A percentile compares a stretch with the other conserved stretches of the same genome.
These are phyloP conservation scores for Aspergillus phoenicis DNA, from an alignment of 2,329 filamentous ascomycete genomes.

Conservation along the genomic window DNA sequence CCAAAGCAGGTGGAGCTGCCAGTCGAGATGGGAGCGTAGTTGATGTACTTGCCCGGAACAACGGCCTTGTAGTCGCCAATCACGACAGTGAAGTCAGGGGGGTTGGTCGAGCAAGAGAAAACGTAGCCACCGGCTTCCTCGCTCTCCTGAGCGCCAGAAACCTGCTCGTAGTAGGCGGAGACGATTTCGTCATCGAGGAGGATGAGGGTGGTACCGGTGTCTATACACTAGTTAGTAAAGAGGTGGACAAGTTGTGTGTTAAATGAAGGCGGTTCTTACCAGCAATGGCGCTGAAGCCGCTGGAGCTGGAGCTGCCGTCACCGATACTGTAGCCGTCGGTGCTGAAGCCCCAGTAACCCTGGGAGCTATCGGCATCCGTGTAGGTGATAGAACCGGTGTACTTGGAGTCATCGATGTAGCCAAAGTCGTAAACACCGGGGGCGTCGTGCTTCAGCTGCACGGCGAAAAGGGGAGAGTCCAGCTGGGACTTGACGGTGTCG, in stretches of 20 bases:
- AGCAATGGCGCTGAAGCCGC: conserved; percentile 59
- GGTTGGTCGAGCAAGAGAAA: conserved; percentile 53
- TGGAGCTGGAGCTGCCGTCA: conserved; percentile 38
- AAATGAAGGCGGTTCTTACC: conserved; percentile 22
- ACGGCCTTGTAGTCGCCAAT: conserved; percentile 55
- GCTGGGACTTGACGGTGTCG: conserved; percentile 57
- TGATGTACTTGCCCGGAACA: conserved; percentile 59
- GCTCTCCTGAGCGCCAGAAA: conserved; percentile 56
- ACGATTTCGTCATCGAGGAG: conserved; percentile 59
- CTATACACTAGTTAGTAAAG: conserved; percentile 30
- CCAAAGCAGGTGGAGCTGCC: conserved; percentile 65
- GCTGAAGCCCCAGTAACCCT: conserved; percentile 67
- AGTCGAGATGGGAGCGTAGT: conserved; percentile 50
- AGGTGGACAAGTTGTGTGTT: neutral
- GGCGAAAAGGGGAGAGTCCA: conserved; percentile 57
- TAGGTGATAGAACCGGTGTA: conserved; percentile 63
- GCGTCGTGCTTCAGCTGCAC: conserved; percentile 57
- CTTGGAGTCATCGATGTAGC: conserved; percentile 60
- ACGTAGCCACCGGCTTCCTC: conserved; percentile 56
- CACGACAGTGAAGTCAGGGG: conserved; percentile 57
- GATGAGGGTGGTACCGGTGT: conserved; percentile 71
- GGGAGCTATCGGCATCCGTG: conserved; percentile 55
- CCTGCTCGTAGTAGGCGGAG: conserved; percentile 61
- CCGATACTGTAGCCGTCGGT: conserved; percentile 61
- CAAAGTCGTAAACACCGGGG: conserved; percentile 59